Percentiles rank a stretch among this genome's conserved stretches.
These are phyloP conservation scores for Lunasporangiospora selenospora DNA, from an alignment of 192 early-diverging fungal species.

Conservation along the genomic window DNA sequence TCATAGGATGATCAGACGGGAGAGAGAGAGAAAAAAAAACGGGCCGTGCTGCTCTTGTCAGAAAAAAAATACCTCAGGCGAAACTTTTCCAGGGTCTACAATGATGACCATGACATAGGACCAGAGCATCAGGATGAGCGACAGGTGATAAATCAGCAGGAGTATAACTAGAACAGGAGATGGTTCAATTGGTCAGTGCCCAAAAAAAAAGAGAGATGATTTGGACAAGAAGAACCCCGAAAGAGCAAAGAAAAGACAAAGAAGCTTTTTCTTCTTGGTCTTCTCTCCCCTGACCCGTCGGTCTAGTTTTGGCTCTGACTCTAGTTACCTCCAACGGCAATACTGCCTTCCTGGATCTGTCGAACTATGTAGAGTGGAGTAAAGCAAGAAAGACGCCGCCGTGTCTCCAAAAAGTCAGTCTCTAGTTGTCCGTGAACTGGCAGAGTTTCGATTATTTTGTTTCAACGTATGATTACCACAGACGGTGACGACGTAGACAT, in stretches of 20 bases:
- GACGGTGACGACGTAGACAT: slow-evolving; percentile 23
- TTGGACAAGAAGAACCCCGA: background rate
- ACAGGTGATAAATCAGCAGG: slow-evolving; percentile 25
- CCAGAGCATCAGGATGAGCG: slow-evolving; percentile 36
- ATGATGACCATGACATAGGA: slow-evolving; percentile 42
- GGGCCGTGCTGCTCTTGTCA: no score
- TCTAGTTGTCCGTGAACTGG: background rate
- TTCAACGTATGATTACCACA: slow-evolving; percentile 23
- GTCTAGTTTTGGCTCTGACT: no score
- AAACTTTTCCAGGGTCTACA: slow-evolving; percentile 32
- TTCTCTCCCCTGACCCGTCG: no score
- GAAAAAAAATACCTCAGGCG: slow-evolving; percentile 33
- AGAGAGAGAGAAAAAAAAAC: no score
- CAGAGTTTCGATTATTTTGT: no score
- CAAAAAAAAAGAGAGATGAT: background rate
- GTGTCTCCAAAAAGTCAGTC: background rate
- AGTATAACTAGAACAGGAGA: slow-evolving; percentile 14
- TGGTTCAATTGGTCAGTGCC: no score
- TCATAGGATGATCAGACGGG: no score
- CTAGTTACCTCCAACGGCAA: slow-evolving; percentile 1
- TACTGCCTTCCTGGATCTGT: background rate
- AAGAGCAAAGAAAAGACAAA: background rate
- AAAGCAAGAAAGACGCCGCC: background rate
- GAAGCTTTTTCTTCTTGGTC: background rate
- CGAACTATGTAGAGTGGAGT: background rate